Base-by-base conservation (phyloP, 306 rosid genomes). In the Dryas alaskensis region DNA sequence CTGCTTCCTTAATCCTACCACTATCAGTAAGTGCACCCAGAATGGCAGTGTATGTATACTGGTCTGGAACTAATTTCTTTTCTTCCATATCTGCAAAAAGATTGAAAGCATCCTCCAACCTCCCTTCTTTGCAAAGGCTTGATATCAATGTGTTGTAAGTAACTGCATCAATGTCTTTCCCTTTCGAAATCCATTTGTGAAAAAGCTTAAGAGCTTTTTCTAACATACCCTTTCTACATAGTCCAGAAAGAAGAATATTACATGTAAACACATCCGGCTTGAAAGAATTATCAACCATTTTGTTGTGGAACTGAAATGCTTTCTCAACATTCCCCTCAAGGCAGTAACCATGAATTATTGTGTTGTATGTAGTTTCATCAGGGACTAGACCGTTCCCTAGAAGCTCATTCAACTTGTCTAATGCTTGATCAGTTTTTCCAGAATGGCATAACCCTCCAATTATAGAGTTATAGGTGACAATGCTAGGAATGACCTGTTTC, bases 91-190 rank as follows among this genome's bases (percentile, higher is more conserved):
- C 96, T 7, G 64, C 60, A 45, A 85, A 65, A 73, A 93, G 94
- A 73, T 72, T 82, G 51, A 84, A 84, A 6, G 85, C 98, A 31
- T 88, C 88, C 39, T 84, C 88, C 54, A 91, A 81, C 81, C 84
- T 88, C 75, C 84, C 82, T 77, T 81, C 89, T 76, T 87, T 89
- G 92, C 98, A 91, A 53, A 89, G 81, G 62, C 84, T 63, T 17
- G 98, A 86, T 75, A 93, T 89, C 82, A 93, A 65, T 25, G 89
- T 93, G 76, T 93, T 93, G 82, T 93, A 93, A 4, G 96, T 88
- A 76, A 94, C 91, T n/a, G 42, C 79, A 73, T 93, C 88, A 19
- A 88, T 42, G 14, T 80, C 74, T 75, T 85, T 88, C 62, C 85
- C 96, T 84, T 87, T 85, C 5, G 84, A 85, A 69, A 87, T 78